phyloP scores from a whole-genome alignment of 805 yeast genomes.

The Ogataea degrootiae region DNA sequence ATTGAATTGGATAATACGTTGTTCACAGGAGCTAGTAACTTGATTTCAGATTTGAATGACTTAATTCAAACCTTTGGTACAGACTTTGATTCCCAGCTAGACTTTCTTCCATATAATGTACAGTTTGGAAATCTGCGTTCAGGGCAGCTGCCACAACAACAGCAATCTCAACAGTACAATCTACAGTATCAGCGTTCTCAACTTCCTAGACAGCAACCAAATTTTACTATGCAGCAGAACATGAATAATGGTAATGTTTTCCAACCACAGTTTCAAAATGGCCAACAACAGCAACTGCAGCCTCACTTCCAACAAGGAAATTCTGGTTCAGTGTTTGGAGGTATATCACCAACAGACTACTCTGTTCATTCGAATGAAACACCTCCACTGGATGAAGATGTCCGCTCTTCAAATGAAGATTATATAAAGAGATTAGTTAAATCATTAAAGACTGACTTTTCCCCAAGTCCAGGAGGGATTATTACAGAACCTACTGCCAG shows the following conservation, averaged over 20 bases:
- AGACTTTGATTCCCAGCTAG: conserved; percentile 19
- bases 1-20: conserved; percentile 28
- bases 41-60: conserved; percentile 33
- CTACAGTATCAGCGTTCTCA: not conserved
- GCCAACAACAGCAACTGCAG: not conserved
- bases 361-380: conserved; percentile 17
- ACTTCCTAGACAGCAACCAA: not conserved
- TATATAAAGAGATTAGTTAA: conserved; percentile 21
- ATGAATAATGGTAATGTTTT: not conserved
- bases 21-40: conserved; percentile 31
- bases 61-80: conserved; percentile 26
- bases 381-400: conserved; percentile 6
- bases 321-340: conserved; percentile 7
- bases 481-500: not conserved
- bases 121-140: not conserved
- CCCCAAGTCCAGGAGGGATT: not conserved
- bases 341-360: conserved; percentile 22
- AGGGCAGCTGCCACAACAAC: not conserved
- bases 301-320: not conserved
- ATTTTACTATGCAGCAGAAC: not conserved
- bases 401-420: conserved; percentile 12
- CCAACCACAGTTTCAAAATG: not conserved
- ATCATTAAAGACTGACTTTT: conserved; percentile 18
- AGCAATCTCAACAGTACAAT: not conserved
- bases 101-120: not conserved